phyloP scores from a whole-genome alignment of 306 rosid species.

The Hippophae tibetana region DNA sequence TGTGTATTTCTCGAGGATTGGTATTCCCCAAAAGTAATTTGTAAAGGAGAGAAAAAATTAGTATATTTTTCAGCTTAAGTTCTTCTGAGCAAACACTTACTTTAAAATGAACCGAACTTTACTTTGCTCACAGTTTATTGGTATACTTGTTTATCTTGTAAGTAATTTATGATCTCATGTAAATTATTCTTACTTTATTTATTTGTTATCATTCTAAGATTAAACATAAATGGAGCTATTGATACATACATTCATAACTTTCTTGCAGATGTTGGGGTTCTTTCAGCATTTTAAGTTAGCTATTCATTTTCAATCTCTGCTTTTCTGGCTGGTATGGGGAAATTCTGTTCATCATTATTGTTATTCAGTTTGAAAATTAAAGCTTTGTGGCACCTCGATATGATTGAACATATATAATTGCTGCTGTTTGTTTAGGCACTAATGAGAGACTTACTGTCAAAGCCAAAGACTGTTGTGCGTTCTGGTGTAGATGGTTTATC shows the following conservation, averaged over 20 bases:
- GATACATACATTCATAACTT: background rate
- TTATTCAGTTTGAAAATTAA: slow-evolving; percentile 8
- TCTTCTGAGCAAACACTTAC: too few relatives aligned
- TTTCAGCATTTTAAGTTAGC: slow-evolving; percentile 70
- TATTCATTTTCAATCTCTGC: slow-evolving; percentile 75
- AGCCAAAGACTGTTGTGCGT: slow-evolving; percentile 47
- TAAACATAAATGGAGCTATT: background rate
- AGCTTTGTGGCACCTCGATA: slow-evolving; percentile 11
- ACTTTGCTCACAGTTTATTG: too few relatives aligned
- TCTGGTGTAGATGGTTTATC: slow-evolving; percentile 44
- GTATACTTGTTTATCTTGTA: too few relatives aligned
- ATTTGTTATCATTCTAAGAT: too few relatives aligned
- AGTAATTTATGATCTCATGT: too few relatives aligned
- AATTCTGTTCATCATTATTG: background rate
- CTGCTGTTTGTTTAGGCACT: slow-evolving; percentile 42
- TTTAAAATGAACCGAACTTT: too few relatives aligned
- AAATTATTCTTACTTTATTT: too few relatives aligned
- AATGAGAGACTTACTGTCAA: slow-evolving; percentile 77
- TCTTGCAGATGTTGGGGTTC: slow-evolving; percentile 80
- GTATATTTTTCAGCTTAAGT: too few relatives aligned
- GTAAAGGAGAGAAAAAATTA: too few relatives aligned
- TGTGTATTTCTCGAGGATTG: too few relatives aligned
- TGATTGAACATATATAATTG: slow-evolving; percentile 12
- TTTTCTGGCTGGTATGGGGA: slow-evolving; percentile 86
- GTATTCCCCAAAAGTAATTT: too few relatives aligned